phyloP scores from a whole-genome alignment of 371 early-diverging fungal genomes.

The Aphelidium insulamus region DNA sequence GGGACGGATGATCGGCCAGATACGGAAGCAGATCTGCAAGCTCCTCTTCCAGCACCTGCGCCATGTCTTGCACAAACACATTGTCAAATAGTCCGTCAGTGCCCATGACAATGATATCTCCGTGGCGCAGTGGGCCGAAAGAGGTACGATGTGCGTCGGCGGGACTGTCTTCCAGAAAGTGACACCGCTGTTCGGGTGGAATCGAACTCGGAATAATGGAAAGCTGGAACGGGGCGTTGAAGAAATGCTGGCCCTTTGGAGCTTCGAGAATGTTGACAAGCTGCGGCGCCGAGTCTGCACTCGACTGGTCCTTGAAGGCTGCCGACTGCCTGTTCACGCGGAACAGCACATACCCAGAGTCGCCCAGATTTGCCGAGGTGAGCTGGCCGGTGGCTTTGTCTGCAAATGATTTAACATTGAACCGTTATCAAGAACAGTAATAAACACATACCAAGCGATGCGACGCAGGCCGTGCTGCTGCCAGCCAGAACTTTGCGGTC shows the following conservation, averaged over 20 bases:
- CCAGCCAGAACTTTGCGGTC: too few relatives aligned
- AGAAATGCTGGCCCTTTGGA: constrained; percentile 59
- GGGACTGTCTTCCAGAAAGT: constrained; percentile 34
- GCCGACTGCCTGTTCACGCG: too few relatives aligned
- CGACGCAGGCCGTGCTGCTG: constrained; percentile 42
- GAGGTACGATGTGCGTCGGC: constrained; percentile 34
- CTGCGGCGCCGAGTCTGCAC: too few relatives aligned
- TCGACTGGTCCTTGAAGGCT: too few relatives aligned
- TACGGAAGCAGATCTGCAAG: too few relatives aligned
- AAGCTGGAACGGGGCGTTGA: constrained; percentile 59
- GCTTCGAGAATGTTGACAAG: constrained; percentile 29
- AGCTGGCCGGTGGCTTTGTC: constrained; percentile 32
- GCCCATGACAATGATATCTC: constrained; percentile 51
- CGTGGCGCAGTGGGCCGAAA: constrained; percentile 35
- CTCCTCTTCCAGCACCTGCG: constrained; percentile 37
- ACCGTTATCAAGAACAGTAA: too few relatives aligned
- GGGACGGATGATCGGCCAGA: too few relatives aligned
- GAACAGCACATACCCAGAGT: constrained; percentile 34
- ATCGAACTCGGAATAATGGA: constrained; percentile 36
- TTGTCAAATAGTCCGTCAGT: constrained; percentile 64
- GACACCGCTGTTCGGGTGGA: constrained; percentile 28
- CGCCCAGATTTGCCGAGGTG: constrained; percentile 34
- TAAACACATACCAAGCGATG: constrained; percentile 33
- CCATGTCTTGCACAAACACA: constrained; percentile 47
- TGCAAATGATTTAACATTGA: too few relatives aligned